Base-by-base conservation (phyloP, 1,139 yeast genomes). In the Diutina pseudorugosa region DNA sequence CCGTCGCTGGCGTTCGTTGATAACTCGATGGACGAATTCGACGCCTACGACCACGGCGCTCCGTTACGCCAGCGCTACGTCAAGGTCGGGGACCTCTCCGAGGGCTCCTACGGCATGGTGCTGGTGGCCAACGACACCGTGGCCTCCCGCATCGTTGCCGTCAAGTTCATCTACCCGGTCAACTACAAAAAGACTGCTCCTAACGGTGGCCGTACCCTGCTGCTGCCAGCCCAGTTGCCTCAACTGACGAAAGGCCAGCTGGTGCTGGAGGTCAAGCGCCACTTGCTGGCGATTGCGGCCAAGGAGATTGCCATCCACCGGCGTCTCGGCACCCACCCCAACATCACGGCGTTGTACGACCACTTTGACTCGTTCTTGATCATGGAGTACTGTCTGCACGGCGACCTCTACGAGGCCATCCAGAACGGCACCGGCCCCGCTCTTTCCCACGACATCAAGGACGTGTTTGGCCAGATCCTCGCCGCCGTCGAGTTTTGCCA, bases 331-430 rank as follows among this genome's bases (percentile, higher is more conserved):
- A 69, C 71, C 53, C 83, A 79, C 62, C 76, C 80, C 18, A 75
- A 82, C 62, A 80, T 93, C 53, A 82, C 89, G 36, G 70, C 78
- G 30, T 71, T 91, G 51, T 72, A 81, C 53, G 96, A 90, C 62
- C 80, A 79, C 63, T 90, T 90, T 64, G 94, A 84, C 60, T 80
- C 90, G 21, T 89, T 83, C 61, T 78, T 93, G 61, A 77, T 91
- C 43, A 72, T 91, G 65, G 98, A 93, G 61, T 91, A 89, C 64
- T 90, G 96, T 61, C 73, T 93, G 3, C 79, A 91, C 57, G 98
- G 98, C 57, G 98, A 93, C 65, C 72, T 93, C 54, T 93, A 93
- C 65, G 98, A 93, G 63, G 95, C 95, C 8, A 89, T 91, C 61
- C 87, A 85, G 59, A 82, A 81, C 55, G 90, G 86, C 52, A 75